Base-by-base conservation (phyloP, 768 basidiomycete species). In the Phanerochaete sordida region DNA sequence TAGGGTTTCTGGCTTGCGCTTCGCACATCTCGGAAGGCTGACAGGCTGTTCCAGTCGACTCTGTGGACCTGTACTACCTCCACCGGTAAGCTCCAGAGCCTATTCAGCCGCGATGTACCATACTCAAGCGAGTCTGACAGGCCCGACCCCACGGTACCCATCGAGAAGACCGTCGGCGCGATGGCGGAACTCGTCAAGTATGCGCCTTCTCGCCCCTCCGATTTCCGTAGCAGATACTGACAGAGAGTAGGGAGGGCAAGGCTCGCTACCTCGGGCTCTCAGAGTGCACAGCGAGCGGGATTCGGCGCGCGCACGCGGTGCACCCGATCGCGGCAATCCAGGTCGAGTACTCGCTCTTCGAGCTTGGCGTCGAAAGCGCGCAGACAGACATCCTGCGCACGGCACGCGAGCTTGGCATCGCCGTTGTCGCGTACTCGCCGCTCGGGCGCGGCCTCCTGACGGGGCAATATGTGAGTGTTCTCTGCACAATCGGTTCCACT, bases 191-290 rank as follows among this genome's bases (percentile, higher is more conserved):
- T 69, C 21, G 69, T 71, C 43, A 61, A 66, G 65, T 66, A 53
- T 58, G 65, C 57, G n/a, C 43, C 16, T 52, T 30, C 39, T 12
- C 39, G 16, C 15, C 56, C n/a, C n/a, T n/a, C n/a, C n/a, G n/a
- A n/a, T n/a, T n/a, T n/a, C n/a, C n/a, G n/a, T n/a, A n/a, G n/a
- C n/a, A n/a, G n/a, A n/a, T n/a, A n/a, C n/a, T n/a, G n/a, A n/a
- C n/a, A 23, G 44, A 7, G 8, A 24, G 15, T 55, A 72, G 70
- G 46, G 71, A 37, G 19, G 76, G 76, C 4, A 76, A 75, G 58
- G 68, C 72, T 21, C 72, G 70, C 43, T 67, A 75, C 63, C 56
- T 77, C 37, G 76, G 76, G 23, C 69, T 77, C 43, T 76, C 74
- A 31, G 76, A 77, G 60, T 65, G 66, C 43, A 72, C 74, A 5